Evolutionary conservation across 2,329 filamentous ascomycete genomes (phyloP).

Genomic region (Cadophora luteo-olivacea): DNA sequence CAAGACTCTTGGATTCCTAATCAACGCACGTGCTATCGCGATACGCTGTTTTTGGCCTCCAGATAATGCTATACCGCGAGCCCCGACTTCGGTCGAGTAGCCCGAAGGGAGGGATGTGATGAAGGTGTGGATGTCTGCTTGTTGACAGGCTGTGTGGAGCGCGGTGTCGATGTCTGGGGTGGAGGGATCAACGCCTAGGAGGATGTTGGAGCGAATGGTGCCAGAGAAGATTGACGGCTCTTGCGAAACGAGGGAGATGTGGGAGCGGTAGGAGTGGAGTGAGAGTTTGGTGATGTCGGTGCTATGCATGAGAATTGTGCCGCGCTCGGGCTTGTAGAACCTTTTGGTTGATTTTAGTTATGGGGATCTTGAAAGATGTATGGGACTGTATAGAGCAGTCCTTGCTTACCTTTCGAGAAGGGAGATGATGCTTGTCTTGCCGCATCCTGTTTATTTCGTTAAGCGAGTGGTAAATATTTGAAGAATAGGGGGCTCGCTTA

Average conservation of each 20-base stretch:
- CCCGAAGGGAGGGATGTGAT: slow-evolving; percentile 57
- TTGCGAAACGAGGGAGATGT: slow-evolving; percentile 74
- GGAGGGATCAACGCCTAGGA: slow-evolving; percentile 64
- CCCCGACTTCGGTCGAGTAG: slow-evolving; percentile 53
- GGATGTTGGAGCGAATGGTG: slow-evolving; percentile 71
- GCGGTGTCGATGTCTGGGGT: slow-evolving; percentile 60
- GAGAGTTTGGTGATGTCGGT: slow-evolving; percentile 64
- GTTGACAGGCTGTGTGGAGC: slow-evolving; percentile 61
- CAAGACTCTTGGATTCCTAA: slow-evolving; percentile 56
- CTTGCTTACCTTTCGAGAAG: slow-evolving; percentile 61
- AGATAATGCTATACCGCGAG: slow-evolving; percentile 53
- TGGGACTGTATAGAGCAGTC: no score
- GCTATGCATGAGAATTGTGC: slow-evolving; percentile 69
- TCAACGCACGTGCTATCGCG: slow-evolving; percentile 58
- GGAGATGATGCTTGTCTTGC: slow-evolving; percentile 75
- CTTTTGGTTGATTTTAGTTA: slow-evolving; percentile 43
- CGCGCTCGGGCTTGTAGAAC: slow-evolving; percentile 74
- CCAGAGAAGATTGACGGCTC: slow-evolving; percentile 75
- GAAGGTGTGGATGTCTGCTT: slow-evolving; percentile 58
- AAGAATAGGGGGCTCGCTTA: not conserved
- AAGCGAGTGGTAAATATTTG: not conserved
- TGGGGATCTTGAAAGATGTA: not conserved
- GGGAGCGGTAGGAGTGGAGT: slow-evolving; percentile 65
- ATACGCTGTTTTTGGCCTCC: slow-evolving; percentile 62
- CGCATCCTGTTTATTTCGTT: slow-evolving; percentile 51